phyloP scores from a whole-genome alignment of 306 rosid genomes.

The Notholithocarpus densiflorus region DNA sequence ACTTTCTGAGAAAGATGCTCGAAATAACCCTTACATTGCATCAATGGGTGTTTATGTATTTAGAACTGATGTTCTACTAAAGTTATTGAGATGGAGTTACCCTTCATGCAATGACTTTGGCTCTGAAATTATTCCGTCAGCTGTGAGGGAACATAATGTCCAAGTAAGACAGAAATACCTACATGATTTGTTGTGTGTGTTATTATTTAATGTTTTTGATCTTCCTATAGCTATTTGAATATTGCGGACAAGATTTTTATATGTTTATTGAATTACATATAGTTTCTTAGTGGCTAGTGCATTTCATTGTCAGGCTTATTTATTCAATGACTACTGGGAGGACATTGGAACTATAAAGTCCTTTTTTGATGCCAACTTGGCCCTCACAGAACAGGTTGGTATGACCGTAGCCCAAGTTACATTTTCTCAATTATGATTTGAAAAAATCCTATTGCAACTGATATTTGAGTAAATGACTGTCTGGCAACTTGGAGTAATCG shows the following conservation, averaged over 20 bases:
- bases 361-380: slow-evolving; percentile 87
- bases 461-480: not conserved
- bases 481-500: not conserved
- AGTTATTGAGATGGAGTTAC: slow-evolving; percentile 58
- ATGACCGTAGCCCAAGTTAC: not conserved
- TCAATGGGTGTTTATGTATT: slow-evolving; percentile 99
- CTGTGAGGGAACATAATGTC: slow-evolving; percentile 79
- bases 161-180: slow-evolving; percentile 52
- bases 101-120: slow-evolving; percentile 88
- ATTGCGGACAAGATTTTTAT: not conserved
- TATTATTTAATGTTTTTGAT: not conserved
- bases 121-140: slow-evolving; percentile 92
- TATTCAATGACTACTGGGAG: slow-evolving; percentile 98
- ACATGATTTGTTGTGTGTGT: not conserved
- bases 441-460: not conserved
- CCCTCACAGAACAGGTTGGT: slow-evolving; percentile 86
- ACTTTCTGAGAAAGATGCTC: slow-evolving; percentile 67
- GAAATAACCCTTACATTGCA: slow-evolving; percentile 67
- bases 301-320: slow-evolving; percentile 64
- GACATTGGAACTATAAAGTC: slow-evolving; percentile 95
- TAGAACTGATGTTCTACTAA: slow-evolving; percentile 71
- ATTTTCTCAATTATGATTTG: not conserved
- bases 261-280: not conserved
- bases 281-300: slow-evolving; percentile 2
- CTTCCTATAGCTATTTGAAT: not conserved